Base-by-base conservation (phyloP, 106 monocot genomes). In the Vanilla planifolia region DNA sequence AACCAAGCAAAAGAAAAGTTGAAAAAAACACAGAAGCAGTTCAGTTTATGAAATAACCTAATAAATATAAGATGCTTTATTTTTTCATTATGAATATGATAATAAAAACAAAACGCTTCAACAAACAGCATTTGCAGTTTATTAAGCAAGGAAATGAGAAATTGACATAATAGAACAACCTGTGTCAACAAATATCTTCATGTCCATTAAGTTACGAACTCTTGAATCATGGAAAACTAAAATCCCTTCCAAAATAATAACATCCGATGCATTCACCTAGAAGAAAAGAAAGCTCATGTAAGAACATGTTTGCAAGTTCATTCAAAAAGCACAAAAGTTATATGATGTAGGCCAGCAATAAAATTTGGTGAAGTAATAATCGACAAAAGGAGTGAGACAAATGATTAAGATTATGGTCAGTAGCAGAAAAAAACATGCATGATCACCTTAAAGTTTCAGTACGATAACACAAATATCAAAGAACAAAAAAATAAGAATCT, bases 161-260 rank as follows among this genome's bases (percentile, higher is more conserved):
- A 43, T 20, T 25, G 21, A 57, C 17, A 63, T 8, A 45, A 45
- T n/a, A 66, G 34, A 58, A 10, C 45, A 20, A 89, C 93, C 93
- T 75, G 89, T 85, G 60, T 93, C 89, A 55, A 93, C 93, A 62
- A 93, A 93, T 79, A 93, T 94, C 75, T 94, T 94, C 89, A 94
- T 94, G 66, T 94, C 89, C 94, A 94, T 85, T 78, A 89, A 66
- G 45, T 80, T 76, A 52, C 94, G 94, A n/a, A 89, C 89, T 48
- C 67, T 71, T 17, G 73, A 47, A 67, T 94, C 94, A 78, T 94
- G 94, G 61, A 94, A 94, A 73, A 89, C 94, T 60, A 94, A 73
- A 62, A 94, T 94, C 3, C 94, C 94, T 70, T 94, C 94, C 85
- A 94, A 80, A 75, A 94, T 94, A 59, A 94, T 94, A 57, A 94